Percentiles rank a stretch among this genome's conserved stretches.
phyloP scores from a whole-genome alignment of 169 alveolate species.

The Plasmodium inui region DNA sequence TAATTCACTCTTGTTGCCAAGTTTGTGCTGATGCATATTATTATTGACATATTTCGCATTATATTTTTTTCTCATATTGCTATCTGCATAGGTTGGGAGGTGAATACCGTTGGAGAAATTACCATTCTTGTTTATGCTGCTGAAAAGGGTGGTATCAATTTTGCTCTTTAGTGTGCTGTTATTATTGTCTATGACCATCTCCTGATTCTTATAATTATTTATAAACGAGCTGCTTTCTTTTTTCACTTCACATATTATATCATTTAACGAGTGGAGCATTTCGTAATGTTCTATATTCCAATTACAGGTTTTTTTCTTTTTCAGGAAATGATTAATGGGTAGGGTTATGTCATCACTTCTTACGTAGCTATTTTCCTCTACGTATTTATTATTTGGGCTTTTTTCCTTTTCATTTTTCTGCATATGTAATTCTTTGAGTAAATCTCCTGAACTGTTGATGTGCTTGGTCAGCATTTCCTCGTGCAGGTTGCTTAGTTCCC shows the following conservation, averaged over 20 bases:
- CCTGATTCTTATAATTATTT: constrained; percentile 27
- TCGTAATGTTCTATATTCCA: constrained; percentile 18
- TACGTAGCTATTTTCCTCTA: neutral
- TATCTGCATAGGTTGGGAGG: neutral
- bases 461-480: constrained; percentile 2
- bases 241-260: constrained; percentile 15
- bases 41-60: neutral
- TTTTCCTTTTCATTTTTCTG: constrained; percentile 5
- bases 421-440: neutral
- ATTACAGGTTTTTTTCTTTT: neutral
- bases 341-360: neutral
- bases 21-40: neutral
- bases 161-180: neutral
- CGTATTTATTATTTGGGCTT: neutral
- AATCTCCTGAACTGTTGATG: neutral
- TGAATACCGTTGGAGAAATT: neutral
- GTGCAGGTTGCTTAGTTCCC: neutral
- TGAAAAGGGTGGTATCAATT: neutral
- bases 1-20: neutral
- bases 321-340: neutral
- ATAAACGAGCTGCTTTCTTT: constrained; percentile 10
- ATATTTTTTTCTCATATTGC: neutral
- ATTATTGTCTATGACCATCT: neutral
- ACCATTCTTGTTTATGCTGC: neutral
- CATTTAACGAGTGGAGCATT: constrained; percentile 9